phyloP scores from a whole-genome alignment of 176 grass and related monocot species.

The Phoenix dactylifera region DNA sequence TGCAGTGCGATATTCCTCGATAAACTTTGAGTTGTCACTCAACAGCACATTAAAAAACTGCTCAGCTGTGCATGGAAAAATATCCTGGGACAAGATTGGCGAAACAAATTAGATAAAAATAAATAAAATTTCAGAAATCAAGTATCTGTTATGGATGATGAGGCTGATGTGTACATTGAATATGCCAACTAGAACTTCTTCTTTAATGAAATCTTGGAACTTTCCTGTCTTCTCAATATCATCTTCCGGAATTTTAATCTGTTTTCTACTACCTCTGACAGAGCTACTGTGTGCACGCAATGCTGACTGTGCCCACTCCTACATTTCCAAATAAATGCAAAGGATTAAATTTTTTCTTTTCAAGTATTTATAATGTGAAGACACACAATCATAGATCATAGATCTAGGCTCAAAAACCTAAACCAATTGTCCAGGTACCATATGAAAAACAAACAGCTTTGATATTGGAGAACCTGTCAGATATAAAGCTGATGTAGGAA shows the following conservation, averaged over 20 bases:
- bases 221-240: constrained; percentile 46
- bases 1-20: constrained; percentile 65
- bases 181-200: constrained; percentile 82
- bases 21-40: constrained; percentile 70
- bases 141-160: neutral
- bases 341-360: neutral
- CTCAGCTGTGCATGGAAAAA: constrained; percentile 80
- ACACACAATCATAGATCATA: too few species aligned
- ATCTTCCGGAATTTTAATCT: constrained; percentile 58
- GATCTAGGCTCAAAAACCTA: too few species aligned
- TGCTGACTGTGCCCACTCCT: constrained; percentile 85
- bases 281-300: constrained; percentile 83
- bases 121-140: neutral
- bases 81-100: constrained; percentile 47
- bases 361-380: too few species aligned
- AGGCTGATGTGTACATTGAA: constrained; percentile 41
- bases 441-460: too few species aligned
- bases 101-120: neutral
- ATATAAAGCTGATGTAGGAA: too few species aligned
- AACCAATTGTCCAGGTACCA: too few species aligned
- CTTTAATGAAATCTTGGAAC: constrained; percentile 84
- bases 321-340: constrained; percentile 20
- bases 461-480: too few species aligned
- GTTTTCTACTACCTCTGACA: constrained; percentile 45
- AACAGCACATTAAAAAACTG: constrained; percentile 61